Evolutionary conservation across 768 basidiomycete species (phyloP).

Genomic region (Trametopsis cervina): DNA sequence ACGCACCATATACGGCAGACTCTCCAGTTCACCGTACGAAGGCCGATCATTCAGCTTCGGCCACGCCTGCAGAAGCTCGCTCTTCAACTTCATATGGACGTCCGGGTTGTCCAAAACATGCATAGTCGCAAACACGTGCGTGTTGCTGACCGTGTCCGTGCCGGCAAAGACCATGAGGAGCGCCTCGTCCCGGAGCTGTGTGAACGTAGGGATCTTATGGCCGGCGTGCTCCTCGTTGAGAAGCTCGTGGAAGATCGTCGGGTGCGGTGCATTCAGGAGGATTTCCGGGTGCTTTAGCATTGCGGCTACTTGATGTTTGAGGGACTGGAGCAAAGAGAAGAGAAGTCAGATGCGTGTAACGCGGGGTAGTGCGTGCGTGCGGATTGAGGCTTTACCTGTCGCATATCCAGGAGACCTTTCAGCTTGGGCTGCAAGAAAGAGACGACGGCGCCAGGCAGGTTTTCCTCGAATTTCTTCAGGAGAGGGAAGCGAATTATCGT

Average conservation of each 20-base stretch:
- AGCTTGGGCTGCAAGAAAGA: background rate
- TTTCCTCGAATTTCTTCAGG: background rate
- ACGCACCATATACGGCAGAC: slow-evolving; percentile 40
- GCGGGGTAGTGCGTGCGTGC: background rate
- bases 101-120: slow-evolving; percentile 28
- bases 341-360: background rate
- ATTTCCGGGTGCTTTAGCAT: slow-evolving; percentile 18
- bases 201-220: background rate
- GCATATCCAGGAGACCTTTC: background rate
- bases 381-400: background rate
- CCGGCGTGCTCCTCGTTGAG: slow-evolving; percentile 13
- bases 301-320: slow-evolving; percentile 17
- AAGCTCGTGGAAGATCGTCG: slow-evolving; percentile 31
- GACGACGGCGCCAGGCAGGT: background rate
- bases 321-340: background rate
- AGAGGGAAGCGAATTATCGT: slow-evolving; percentile 4
- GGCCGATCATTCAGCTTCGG: slow-evolving; percentile 29
- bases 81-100: slow-evolving; percentile 24
- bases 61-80: slow-evolving; percentile 33
- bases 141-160: slow-evolving; percentile 37
- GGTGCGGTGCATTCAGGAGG: slow-evolving; percentile 25
- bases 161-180: slow-evolving; percentile 32
- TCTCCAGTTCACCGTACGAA: slow-evolving; percentile 32
- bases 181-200: slow-evolving; percentile 16
- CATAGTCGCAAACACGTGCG: slow-evolving; percentile 30